These are phyloP conservation scores for Leccinum fibrillosum DNA, from an alignment of 768 basidiomycete species.

Conservation along the genomic window DNA sequence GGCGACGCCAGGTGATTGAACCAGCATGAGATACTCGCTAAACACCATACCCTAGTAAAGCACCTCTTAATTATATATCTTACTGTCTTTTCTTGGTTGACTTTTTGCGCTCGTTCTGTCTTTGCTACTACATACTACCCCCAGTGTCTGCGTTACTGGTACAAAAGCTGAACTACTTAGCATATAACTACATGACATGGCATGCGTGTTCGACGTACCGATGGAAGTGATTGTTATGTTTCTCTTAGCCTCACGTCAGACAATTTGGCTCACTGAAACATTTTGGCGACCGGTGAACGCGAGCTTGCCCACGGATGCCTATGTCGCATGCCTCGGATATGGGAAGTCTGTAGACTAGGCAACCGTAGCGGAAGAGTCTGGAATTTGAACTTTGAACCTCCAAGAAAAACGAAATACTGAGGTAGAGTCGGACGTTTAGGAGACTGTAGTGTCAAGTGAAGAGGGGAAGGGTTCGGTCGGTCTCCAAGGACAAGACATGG, in stretches of 20 bases:
- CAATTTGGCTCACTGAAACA: neutral
- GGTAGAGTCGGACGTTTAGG: neutral
- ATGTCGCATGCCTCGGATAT: neutral
- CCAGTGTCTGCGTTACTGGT: neutral
- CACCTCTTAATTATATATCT: slow-evolving; percentile 11
- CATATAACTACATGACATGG: neutral
- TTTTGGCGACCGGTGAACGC: neutral
- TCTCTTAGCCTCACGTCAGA: neutral
- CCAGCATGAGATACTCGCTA: slow-evolving; percentile 25
- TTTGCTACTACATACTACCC: neutral
- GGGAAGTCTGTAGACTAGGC: neutral
- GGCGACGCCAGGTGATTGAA: slow-evolving; percentile 37
- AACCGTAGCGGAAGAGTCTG: neutral
- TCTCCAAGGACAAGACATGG: neutral
- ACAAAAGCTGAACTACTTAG: neutral
- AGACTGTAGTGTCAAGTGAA: neutral
- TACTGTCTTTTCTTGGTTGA: neutral
- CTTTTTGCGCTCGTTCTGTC: neutral
- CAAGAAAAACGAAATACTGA: neutral
- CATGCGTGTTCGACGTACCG: neutral
- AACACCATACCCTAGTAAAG: slow-evolving; percentile 30
- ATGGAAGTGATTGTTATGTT: neutral
- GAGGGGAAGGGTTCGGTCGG: neutral
- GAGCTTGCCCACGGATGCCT: neutral
- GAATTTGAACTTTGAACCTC: neutral